These are phyloP conservation scores for Ceriops decandra DNA, from an alignment of 345 rosid genomes.

Conservation along the genomic window DNA sequence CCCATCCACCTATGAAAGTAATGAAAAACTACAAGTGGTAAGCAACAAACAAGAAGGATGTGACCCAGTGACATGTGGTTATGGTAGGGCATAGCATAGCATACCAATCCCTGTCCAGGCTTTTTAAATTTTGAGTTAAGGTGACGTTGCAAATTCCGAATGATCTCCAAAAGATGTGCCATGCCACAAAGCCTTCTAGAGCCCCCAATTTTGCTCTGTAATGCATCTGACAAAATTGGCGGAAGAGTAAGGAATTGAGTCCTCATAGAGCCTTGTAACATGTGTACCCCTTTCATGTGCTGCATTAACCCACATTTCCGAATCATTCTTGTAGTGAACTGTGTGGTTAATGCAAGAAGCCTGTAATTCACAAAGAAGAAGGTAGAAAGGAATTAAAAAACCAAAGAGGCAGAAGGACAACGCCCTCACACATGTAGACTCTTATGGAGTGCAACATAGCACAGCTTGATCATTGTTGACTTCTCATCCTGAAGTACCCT, in stretches of 20 bases:
- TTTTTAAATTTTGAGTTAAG: conserved; percentile 60
- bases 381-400: not conserved
- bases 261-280: conserved; percentile 34
- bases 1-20: conserved; percentile 48
- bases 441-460: not conserved
- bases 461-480: not conserved
- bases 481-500: not conserved
- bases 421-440: not conserved
- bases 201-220: conserved; percentile 37
- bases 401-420: not conserved
- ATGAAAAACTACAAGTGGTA: not conserved
- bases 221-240: conserved; percentile 35
- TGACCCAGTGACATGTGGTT: not conserved
- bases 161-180: conserved; percentile 80
- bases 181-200: conserved; percentile 62
- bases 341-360: conserved; percentile 73
- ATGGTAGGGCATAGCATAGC: conserved; percentile 24
- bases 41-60: conserved; percentile 18
- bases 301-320: conserved; percentile 61
- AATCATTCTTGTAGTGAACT: conserved; percentile 83
- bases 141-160: conserved; percentile 68
- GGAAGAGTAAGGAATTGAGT: conserved; percentile 48
- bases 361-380: conserved; percentile 42
- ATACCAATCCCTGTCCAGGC: conserved; percentile 63
- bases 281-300: conserved; percentile 46